phyloP scores from a whole-genome alignment of 2,329 filamentous ascomycete genomes.

The Botrytis paeoniae region DNA sequence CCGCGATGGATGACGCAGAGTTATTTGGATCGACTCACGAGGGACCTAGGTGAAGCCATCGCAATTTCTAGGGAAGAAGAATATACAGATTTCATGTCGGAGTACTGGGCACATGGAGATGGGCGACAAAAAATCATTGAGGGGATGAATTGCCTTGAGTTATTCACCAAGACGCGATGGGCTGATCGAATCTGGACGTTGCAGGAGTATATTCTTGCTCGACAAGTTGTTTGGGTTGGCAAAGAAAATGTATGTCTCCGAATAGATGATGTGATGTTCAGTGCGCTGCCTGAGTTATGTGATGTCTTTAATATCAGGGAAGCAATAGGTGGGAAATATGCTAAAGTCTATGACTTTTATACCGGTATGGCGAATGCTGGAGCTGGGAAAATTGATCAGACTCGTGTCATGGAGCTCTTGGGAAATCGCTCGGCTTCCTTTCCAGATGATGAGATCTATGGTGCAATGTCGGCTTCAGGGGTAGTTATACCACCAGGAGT shows the following conservation, averaged over 20 bases:
- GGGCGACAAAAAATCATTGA: conserved; percentile 14
- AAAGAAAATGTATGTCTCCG: neutral
- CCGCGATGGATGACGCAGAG: conserved; percentile 2
- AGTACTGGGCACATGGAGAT: conserved; percentile 6
- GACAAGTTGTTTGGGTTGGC: conserved; percentile 13
- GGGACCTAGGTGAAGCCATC: conserved; percentile 12
- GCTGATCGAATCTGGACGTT: conserved; percentile 20
- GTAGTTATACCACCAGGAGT: conserved; percentile 11
- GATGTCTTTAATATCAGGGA: conserved; percentile 1
- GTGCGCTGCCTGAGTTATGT: conserved; percentile 1
- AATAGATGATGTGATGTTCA: neutral
- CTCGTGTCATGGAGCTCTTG: conserved; percentile 17
- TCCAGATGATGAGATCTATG: conserved; percentile 17
- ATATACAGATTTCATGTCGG: neutral
- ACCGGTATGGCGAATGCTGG: conserved; percentile 14
- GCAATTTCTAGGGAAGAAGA: neutral
- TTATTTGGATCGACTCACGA: conserved; percentile 11
- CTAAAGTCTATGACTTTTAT: conserved; percentile 14
- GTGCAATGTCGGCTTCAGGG: conserved; percentile 17
- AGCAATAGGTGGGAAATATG: neutral
- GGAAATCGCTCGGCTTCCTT: conserved; percentile 16
- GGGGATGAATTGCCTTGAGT: conserved; percentile 17
- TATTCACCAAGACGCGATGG: conserved; percentile 16
- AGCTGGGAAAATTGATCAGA: conserved; percentile 4
- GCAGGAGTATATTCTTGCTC: conserved; percentile 17